Evolutionary conservation across 345 rosid genomes (phyloP), one percentile per base, ranked within the genome.

Genomic region (Eucalyptus erythrocorys): DNA sequence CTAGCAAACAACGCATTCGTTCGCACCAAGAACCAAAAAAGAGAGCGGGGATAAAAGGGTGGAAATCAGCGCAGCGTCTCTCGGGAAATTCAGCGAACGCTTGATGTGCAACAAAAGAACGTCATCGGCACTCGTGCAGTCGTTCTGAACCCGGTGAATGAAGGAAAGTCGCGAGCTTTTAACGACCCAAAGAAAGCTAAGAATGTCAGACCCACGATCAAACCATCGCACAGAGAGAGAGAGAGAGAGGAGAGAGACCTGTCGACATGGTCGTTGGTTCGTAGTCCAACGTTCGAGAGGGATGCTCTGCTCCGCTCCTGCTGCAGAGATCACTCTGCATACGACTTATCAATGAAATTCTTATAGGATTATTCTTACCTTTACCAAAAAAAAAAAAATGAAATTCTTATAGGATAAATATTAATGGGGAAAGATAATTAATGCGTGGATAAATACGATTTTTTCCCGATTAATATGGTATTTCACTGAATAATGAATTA

Each of bases 21-120:
- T 68, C 43, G 22, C 45, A 21, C 82, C 82, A 71, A 71, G 45
- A 22, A 40, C 47, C 30, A 1, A 40, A 21, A 1, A 21, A 76
- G 47, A 76, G 84, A 40, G 47, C 47, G 24, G 47, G 47, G 47
- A 76, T 11, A 37, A 37, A 40, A 21, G 84, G 30, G 13, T 21
- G 84, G 30, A 22, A 30, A 76, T 76, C 84, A 21, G 43, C 47
- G 84, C 84, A 76, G 24, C 27, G 47, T 89, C 90, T 89, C 19
- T 86, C 89, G 53, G 90, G 88, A 90, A 89, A 89, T 89, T 82
- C 89, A 87, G 87, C 93, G 86, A 91, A 90, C 93, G 89, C 7
- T 24, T 87, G 43, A 53, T 10, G 87, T 86, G 91, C 92, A 82
- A 5, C 87, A 4, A 19, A 6, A 86, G 40, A 37, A 40, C 6